Percentiles rank a stretch among this genome's conserved stretches.
phyloP scores from a whole-genome alignment of 1,284 basidiomycete species.

The Flammula alnicola region DNA sequence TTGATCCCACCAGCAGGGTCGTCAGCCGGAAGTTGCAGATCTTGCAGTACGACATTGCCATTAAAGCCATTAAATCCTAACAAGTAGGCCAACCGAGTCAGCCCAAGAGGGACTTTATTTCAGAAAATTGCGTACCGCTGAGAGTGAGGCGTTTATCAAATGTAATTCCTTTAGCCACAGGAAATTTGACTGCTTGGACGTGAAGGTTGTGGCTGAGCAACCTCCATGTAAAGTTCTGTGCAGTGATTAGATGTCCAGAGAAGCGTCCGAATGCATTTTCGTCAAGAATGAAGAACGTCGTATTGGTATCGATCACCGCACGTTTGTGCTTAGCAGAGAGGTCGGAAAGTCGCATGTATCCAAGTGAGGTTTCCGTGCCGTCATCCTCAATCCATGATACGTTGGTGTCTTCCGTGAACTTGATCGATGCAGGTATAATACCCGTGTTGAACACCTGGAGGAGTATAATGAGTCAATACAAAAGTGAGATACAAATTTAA shows the following conservation, averaged over 20 bases:
- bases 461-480: not conserved
- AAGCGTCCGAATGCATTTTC: constrained; percentile 60
- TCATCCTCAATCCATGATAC: constrained; percentile 56
- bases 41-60: constrained; percentile 58
- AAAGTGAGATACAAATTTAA: constrained; percentile 3
- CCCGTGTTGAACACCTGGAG: constrained; percentile 64
- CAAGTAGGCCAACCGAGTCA: constrained; percentile 42
- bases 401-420: constrained; percentile 54
- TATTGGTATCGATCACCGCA: constrained; percentile 56
- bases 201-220: constrained; percentile 59
- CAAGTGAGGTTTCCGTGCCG: constrained; percentile 48
- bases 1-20: constrained; percentile 72
- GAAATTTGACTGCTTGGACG: constrained; percentile 73
- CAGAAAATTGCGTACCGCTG: constrained; percentile 41
- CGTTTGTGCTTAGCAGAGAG: constrained; percentile 54
- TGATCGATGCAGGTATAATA: constrained; percentile 60
- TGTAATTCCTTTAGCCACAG: constrained; percentile 60
- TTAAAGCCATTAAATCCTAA: constrained; percentile 71
- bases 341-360: constrained; percentile 48
- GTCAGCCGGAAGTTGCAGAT: constrained; percentile 75
- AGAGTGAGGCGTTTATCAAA: constrained; percentile 64
- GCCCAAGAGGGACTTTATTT: not conserved
- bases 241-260: constrained; percentile 64
- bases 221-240: constrained; percentile 74
- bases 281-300: constrained; percentile 57